These are phyloP conservation scores for Volvox africanus DNA, from an alignment of 139 green algal genomes.

Conservation along the genomic window DNA sequence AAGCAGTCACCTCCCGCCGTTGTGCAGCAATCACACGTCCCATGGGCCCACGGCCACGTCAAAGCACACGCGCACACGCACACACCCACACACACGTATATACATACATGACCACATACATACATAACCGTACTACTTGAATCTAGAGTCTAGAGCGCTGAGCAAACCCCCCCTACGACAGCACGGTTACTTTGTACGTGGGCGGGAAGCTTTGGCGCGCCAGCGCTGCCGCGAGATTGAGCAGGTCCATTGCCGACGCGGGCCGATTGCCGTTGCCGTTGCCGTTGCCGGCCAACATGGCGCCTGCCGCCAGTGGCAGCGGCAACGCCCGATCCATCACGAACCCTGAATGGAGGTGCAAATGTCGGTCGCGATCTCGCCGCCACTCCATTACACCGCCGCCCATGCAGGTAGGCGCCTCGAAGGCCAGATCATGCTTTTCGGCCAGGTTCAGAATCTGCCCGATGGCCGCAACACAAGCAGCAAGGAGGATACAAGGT, in stretches of 20 bases:
- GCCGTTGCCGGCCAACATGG: not conserved
- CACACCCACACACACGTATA: too few relatives aligned
- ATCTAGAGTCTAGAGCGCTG: not conserved
- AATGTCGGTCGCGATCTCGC: slow-evolving; percentile 63
- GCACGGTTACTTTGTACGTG: slow-evolving; percentile 62
- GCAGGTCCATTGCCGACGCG: slow-evolving; percentile 50
- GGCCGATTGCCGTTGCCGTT: not conserved
- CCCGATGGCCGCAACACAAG: too few relatives aligned
- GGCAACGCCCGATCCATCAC: slow-evolving; percentile 32
- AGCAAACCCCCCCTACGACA: not conserved
- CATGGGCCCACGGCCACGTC: too few relatives aligned
- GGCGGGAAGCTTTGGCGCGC: slow-evolving; percentile 64
- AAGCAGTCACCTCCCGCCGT: too few relatives aligned
- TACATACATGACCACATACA: too few relatives aligned
- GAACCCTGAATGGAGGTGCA: slow-evolving; percentile 53
- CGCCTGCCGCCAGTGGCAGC: not conserved
- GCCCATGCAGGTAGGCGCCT: slow-evolving; percentile 69
- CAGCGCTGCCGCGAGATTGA: slow-evolving; percentile 64
- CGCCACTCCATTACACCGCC: slow-evolving; percentile 77
- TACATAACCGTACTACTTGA: not conserved
- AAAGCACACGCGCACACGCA: too few relatives aligned
- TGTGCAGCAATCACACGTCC: too few relatives aligned
- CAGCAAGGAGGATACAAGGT: too few relatives aligned
- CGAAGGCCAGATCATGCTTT: slow-evolving; percentile 51
- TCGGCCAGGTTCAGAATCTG: slow-evolving; percentile 54